Evolutionary conservation across 305 asterid genomes (phyloP).

Genomic region (Fraxinus floribunda): DNA sequence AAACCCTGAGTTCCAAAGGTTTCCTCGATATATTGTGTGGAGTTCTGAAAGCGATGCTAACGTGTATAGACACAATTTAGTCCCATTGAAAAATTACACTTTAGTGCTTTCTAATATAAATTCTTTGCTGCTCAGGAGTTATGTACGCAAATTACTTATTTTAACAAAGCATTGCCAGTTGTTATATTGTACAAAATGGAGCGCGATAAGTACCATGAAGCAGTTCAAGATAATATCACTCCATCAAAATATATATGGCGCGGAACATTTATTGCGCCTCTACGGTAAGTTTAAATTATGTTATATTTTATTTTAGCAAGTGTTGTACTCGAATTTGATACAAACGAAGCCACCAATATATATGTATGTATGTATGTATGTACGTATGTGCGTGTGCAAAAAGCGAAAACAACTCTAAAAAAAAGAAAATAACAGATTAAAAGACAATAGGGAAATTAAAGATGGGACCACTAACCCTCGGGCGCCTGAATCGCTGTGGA

Average conservation of each 20-base stretch:
- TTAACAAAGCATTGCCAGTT: slow-evolving; percentile 75
- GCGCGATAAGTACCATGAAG: slow-evolving; percentile 75
- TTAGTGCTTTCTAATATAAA: background rate
- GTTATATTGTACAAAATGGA: slow-evolving; percentile 70
- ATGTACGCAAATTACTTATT: slow-evolving; percentile 36
- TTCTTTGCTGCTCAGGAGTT: background rate
- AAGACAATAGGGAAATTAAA: background rate
- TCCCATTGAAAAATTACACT: background rate
- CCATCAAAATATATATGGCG: slow-evolving; percentile 90
- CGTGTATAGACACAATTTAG: background rate
- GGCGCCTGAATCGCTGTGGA: slow-evolving; percentile 90
- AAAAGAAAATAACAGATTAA: background rate
- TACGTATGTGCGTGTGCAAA: background rate
- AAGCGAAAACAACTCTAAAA: background rate
- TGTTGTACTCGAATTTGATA: background rate
- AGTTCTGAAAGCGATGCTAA: background rate
- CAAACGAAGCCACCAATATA: background rate
- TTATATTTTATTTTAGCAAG: slow-evolving; percentile 15
- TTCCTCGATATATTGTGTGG: background rate
- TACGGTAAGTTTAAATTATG: slow-evolving; percentile 54
- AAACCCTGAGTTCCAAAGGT: background rate
- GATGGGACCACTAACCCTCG: slow-evolving; percentile 52
- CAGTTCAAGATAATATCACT: slow-evolving; percentile 50
- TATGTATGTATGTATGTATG: no score
- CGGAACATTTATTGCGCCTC: slow-evolving; percentile 90